Percentiles rank a stretch among this genome's conserved stretches.
These are phyloP conservation scores for Yueomyces sp. DNA, from an alignment of 805 yeast species.

Conservation along the genomic window DNA sequence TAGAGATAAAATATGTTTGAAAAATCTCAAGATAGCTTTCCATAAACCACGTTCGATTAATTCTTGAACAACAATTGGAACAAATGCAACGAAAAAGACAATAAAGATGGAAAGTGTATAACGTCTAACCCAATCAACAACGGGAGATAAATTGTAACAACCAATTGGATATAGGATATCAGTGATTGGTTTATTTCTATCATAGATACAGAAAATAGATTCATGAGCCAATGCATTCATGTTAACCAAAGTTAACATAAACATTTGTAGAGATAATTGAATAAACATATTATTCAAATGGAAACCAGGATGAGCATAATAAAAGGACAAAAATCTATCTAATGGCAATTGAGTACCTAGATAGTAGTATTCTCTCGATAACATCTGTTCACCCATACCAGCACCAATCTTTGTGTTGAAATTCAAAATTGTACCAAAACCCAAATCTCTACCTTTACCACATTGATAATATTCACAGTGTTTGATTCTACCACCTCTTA, in stretches of 20 bases:
- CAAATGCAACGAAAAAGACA: conserved; percentile 72
- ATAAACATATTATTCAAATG: conserved; percentile 84
- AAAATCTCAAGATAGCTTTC: conserved; percentile 56
- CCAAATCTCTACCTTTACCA: conserved; percentile 93
- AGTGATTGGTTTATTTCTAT: conserved; percentile 55
- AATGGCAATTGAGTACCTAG: conserved; percentile 80
- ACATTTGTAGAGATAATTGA: conserved; percentile 69
- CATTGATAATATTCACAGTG: conserved; percentile 94
- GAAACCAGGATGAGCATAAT: conserved; percentile 94
- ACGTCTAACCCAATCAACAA: conserved; percentile 76
- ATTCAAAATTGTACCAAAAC: conserved; percentile 82
- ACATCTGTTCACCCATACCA: conserved; percentile 95
- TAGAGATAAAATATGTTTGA: conserved; percentile 52
- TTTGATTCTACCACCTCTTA: conserved; percentile 87
- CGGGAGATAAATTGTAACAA: conserved; percentile 75
- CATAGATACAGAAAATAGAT: conserved; percentile 53
- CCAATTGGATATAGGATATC: conserved; percentile 67
- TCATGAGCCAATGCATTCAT: conserved; percentile 69
- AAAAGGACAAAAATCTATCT: conserved; percentile 81
- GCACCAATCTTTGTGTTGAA: conserved; percentile 96
- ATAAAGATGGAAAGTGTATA: conserved; percentile 79
- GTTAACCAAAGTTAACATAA: conserved; percentile 68
- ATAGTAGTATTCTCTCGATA: conserved; percentile 84
- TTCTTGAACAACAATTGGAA: conserved; percentile 69
- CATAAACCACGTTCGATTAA: conserved; percentile 69